Conservation (phyloP, 1,139 yeast genomes). For the Meyerozyma athensensis region DNA sequence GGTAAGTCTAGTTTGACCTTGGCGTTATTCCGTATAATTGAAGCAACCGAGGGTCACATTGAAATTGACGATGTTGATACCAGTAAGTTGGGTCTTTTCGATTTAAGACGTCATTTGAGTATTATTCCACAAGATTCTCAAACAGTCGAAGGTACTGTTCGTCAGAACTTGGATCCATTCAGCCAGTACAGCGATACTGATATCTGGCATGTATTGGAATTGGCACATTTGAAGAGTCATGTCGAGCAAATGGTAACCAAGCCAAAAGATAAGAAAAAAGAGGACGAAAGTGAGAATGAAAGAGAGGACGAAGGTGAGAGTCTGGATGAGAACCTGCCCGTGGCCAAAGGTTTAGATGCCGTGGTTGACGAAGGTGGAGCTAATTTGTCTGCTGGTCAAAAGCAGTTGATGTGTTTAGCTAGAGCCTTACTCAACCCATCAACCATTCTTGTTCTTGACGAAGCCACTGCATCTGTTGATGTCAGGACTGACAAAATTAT, state of each 20-base stretch:
- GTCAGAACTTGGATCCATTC: conserved; percentile 36
- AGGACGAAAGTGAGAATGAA: conserved; percentile 15
- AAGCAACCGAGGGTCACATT: conserved; percentile 29
- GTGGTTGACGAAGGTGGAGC: conserved; percentile 29
- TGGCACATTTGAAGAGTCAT: conserved; percentile 33
- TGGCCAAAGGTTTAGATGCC: conserved; percentile 16
- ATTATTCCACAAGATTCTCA: conserved; percentile 40
- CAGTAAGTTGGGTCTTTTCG: conserved; percentile 28
- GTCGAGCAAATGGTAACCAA: conserved; percentile 28
- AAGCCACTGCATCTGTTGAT: conserved; percentile 38
- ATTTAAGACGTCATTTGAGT: conserved; percentile 29
- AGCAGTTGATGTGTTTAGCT: conserved; percentile 34
- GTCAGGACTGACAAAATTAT: conserved; percentile 33
- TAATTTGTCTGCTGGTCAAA: conserved; percentile 35
- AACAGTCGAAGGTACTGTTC: conserved; percentile 30
- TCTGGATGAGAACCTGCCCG: no score
- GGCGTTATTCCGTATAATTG: conserved; percentile 36
- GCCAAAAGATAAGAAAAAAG: conserved; percentile 16
- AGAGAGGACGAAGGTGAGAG: conserved; percentile 12
- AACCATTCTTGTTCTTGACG: conserved; percentile 31
- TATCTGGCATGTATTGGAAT: conserved; percentile 30
- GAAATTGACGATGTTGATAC: conserved; percentile 30
- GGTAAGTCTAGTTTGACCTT: conserved; percentile 37
- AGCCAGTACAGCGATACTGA: conserved; percentile 23
- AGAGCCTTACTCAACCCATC: conserved; percentile 32